Percentiles rank a stretch among this genome's conserved stretches.
phyloP scores from a whole-genome alignment of 371 early-diverging fungal species.

The Rhizopus microsporus region DNA sequence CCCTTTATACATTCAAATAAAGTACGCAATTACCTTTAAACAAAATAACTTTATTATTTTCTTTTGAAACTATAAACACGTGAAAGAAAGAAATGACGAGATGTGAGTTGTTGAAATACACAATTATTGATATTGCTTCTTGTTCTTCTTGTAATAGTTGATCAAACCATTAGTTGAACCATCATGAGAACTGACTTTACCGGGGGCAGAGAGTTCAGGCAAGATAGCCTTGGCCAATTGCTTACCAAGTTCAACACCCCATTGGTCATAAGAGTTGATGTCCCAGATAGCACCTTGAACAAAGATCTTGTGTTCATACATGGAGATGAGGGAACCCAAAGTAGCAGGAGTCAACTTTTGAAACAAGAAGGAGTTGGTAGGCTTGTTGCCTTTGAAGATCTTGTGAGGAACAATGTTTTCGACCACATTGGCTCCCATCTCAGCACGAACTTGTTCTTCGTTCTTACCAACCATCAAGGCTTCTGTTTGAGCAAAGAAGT shows the following conservation, averaged over 20 bases:
- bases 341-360: conserved; percentile 91
- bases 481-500: conserved; percentile 99
- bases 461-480: conserved; percentile 96
- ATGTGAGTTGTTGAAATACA: too few relatives aligned
- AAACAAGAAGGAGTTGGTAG: conserved; percentile 96
- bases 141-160: conserved; percentile 78
- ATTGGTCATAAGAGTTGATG: conserved; percentile 97
- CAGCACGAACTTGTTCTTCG: conserved; percentile 73
- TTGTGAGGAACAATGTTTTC: conserved; percentile 87
- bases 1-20: background rate
- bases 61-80: too few relatives aligned
- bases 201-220: conserved; percentile 71
- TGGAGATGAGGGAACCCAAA: conserved; percentile 92
- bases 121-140: conserved; percentile 36
- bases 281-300: conserved; percentile 98
- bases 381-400: conserved; percentile 95
- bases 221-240: conserved; percentile 96
- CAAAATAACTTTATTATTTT: too few relatives aligned
- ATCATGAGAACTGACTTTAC: conserved; percentile 77
- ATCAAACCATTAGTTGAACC: conserved; percentile 92
- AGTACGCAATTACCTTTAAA: too few relatives aligned
- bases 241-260: conserved; percentile 99
- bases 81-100: too few relatives aligned
- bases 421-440: conserved; percentile 61
- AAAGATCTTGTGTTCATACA: conserved; percentile 99